These are phyloP conservation scores for Uronychia binucleata DNA, from an alignment of 73 alveolate genomes.

Conservation along the genomic window DNA sequence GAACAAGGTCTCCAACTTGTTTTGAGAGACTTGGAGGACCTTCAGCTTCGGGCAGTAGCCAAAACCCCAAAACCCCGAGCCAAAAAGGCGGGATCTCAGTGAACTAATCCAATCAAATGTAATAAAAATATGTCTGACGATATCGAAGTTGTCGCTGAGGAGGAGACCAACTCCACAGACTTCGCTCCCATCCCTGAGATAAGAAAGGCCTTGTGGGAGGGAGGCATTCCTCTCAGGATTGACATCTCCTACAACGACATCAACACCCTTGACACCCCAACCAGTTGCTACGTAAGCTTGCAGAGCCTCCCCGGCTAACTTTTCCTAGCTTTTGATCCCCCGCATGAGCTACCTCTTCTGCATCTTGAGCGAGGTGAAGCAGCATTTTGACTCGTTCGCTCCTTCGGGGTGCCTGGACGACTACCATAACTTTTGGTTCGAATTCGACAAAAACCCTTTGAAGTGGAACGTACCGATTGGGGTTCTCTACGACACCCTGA, in stretches of 20 bases:
- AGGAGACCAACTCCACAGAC: too few species aligned
- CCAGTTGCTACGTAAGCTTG: constrained; percentile 47
- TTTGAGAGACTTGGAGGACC: constrained; percentile 57
- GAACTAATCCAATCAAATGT: too few species aligned
- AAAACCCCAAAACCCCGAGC: too few species aligned
- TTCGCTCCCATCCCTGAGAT: not conserved
- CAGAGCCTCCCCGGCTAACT: not conserved
- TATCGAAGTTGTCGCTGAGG: too few species aligned
- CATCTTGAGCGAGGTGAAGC: constrained; percentile 24
- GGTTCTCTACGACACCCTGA: constrained; percentile 38
- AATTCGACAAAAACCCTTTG: constrained; percentile 25
- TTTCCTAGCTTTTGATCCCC: constrained; percentile 36
- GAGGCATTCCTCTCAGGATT: constrained; percentile 32
- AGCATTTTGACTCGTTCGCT: constrained; percentile 30
- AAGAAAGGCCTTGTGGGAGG: constrained; percentile 39
- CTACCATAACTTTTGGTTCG: constrained; percentile 53
- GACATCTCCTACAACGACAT: constrained; percentile 34
- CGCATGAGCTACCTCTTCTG: constrained; percentile 46
- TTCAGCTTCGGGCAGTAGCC: constrained; percentile 79
- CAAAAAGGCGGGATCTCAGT: too few species aligned
- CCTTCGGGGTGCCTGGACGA: constrained; percentile 2
- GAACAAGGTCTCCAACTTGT: constrained; percentile 74
- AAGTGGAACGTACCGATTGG: constrained; percentile 62
- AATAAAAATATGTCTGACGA: too few species aligned
- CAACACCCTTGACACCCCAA: constrained; percentile 16